Base-by-base conservation (phyloP, 257 asterid species). In the Agastache rugosa region DNA sequence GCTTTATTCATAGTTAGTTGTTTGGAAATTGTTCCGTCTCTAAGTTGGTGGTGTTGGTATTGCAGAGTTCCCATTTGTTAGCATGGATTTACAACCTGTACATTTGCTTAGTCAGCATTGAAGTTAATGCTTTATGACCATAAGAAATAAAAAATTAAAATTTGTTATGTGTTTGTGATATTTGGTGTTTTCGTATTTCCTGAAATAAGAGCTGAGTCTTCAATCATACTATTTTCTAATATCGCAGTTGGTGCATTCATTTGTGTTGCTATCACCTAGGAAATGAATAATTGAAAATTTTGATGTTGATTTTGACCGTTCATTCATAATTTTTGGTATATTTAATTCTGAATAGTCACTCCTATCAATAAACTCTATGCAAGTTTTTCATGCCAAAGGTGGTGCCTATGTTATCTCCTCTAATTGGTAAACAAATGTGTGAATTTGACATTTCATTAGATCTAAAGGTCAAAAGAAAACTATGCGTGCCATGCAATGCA, bases 361-460 rank as follows among this genome's bases (percentile, higher is more conserved):
- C 5, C 58, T 35, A 22, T 3, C 5, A 6, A 35, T 17, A 20
- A 35, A 25, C 51, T 39, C 7, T 29, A 56, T 41, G 45, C 45
- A 27, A 62, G 55, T 48, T 61, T 48, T 29, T 45, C 19, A 29
- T 31, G 19, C 48, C 34, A 44, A 72, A 25, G 25, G 60, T 41
- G 1, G 35, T 27, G 3, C 19, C 1, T 6, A 10, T 10, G 34
- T 54, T 54, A 20, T 20, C 20, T 47, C 41, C 45, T 67, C 29
- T 16, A 31, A 35, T 35, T 53, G 16, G 29, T 68, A 66, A 44
- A 35, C 19, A 22, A 23, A 17, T 39, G 56, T 37, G 16, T 47
- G 58, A 9, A 11, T 61, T 5, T 20, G 48, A 55, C 44, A 16
- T 72, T 23, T 68, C 55, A 78, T 55, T 51, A 47, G 48, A 53